Evolutionary conservation across 2,329 filamentous ascomycete species (phyloP), one percentile per base, ranked within the genome.

Genomic region (Aspergillus phoenicis): DNA sequence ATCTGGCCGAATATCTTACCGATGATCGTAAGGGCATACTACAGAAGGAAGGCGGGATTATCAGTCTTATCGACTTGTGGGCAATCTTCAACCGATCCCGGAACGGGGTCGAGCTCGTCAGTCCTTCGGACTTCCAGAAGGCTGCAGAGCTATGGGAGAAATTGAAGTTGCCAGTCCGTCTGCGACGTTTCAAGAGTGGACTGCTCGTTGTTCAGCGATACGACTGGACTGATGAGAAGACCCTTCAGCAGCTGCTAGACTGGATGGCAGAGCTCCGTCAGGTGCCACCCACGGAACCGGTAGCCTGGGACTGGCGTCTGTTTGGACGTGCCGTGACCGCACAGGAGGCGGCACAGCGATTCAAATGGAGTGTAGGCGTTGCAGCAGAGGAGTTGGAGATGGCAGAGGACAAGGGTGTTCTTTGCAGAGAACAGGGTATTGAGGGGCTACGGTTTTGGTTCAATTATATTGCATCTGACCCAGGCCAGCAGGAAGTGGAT

Each of bases 321-420:
- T 97, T 92, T 74, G 93, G 95, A 0, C 85, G 89, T 59, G 93
- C 95, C 8, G 88, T 98, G 28, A 97, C 93, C 13, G 92, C 93
- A 1, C 91, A 95, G 72, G 93, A 98, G 71, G 87, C 88, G 0
- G 95, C 95, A 0, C 91, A 96, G 75, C 83, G 87, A 53, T 99
- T 99, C 77, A 91, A 93, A 5, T 99, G 95, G 95, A 98, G 95
- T 73, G 89, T 99, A 7, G 95, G 95, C 8, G 94, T 99, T 22
- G 95, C 95, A 1, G 91, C 90, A 62, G 95, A 98, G 75, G 95
- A 99, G 78, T 82, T 99, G 11, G 91, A 97, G 73, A 97, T 99
- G 94, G 93, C 93, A 0, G 95, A 99, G 76, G 94, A 98, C 74
- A 87, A 85, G 59, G 95, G 95, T 0, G 87, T 88, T 2, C 75